These are phyloP conservation scores for Rasamsonia emersonii DNA, from an alignment of 2,329 filamentous ascomycete species.

Conservation along the genomic window DNA sequence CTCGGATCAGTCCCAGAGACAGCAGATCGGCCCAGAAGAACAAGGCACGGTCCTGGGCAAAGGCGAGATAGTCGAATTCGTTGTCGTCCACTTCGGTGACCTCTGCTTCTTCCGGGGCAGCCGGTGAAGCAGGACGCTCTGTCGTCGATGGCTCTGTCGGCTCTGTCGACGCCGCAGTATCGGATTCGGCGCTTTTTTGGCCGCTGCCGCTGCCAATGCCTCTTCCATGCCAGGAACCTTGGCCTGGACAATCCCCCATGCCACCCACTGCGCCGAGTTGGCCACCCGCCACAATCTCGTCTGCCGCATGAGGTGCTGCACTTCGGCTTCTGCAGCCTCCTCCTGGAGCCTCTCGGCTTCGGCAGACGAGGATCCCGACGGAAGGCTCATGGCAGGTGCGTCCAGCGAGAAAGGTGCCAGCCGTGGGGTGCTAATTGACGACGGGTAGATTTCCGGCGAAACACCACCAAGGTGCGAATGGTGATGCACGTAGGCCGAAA, in stretches of 20 bases:
- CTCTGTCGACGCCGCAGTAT: too few relatives aligned
- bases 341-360: constrained; percentile 57
- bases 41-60: constrained; percentile 80
- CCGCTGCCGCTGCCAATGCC: constrained; percentile 18
- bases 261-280: constrained; percentile 84
- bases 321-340: constrained; percentile 56
- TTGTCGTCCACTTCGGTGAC: constrained; percentile 33
- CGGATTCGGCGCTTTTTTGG: too few relatives aligned
- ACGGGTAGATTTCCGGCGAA: constrained; percentile 41
- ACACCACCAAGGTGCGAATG: constrained; percentile 44
- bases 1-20: constrained; percentile 61
- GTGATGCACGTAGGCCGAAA: constrained; percentile 80
- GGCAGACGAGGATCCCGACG: constrained; percentile 6
- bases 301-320: constrained; percentile 66
- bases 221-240: constrained; percentile 66
- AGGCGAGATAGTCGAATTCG: constrained; percentile 87
- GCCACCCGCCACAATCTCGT: constrained; percentile 77
- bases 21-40: constrained; percentile 94
- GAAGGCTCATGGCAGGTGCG: constrained; percentile 45
- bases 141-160: too few relatives aligned
- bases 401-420: constrained; percentile 72
- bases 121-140: too few relatives aligned
- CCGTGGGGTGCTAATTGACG: constrained; percentile 39
- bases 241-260: constrained; percentile 94
- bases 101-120: constrained; percentile 5